These are phyloP conservation scores for Mycena epipterygia DNA, from an alignment of 768 basidiomycete genomes.

Conservation along the genomic window DNA sequence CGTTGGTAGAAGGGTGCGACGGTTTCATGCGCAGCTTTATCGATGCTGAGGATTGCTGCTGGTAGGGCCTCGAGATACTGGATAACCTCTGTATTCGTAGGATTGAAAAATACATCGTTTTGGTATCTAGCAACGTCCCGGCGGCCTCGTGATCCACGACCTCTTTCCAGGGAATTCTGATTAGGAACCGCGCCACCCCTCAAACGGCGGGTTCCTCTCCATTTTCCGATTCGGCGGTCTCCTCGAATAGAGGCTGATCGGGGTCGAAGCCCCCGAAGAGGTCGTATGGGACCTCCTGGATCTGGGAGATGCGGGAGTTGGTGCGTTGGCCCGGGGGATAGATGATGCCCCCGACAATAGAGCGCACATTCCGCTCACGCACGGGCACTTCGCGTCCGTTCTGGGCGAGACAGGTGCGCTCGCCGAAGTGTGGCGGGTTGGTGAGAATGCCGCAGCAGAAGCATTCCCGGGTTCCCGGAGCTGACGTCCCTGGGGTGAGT, in stretches of 20 bases:
- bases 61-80: slow-evolving; percentile 17
- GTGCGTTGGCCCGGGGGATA: neutral
- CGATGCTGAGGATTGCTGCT: neutral
- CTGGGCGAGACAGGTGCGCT: neutral
- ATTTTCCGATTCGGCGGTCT: slow-evolving; percentile 22
- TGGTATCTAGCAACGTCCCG: slow-evolving; percentile 26
- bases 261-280: slow-evolving; percentile 7
- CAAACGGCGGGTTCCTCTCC: slow-evolving; percentile 25
- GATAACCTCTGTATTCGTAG: slow-evolving; percentile 23
- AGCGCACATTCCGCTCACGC: slow-evolving; percentile 7
- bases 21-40: neutral
- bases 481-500: slow-evolving; percentile 4
- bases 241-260: slow-evolving; percentile 3
- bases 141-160: neutral
- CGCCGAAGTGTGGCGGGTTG: neutral
- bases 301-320: neutral
- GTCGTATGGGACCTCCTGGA: slow-evolving; percentile 15
- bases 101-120: slow-evolving; percentile 13
- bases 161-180: slow-evolving; percentile 25
- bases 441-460: slow-evolving; percentile 18
- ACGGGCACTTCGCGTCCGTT: neutral
- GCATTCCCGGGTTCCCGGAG: slow-evolving; percentile 16
- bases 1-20: slow-evolving; percentile 24
- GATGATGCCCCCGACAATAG: neutral
- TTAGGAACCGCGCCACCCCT: slow-evolving; percentile 25